A percentile compares a stretch with the other conserved stretches of the same genome.
Conservation (phyloP, 1,139 yeast species). For the Sugiyamaella novakii region DNA sequence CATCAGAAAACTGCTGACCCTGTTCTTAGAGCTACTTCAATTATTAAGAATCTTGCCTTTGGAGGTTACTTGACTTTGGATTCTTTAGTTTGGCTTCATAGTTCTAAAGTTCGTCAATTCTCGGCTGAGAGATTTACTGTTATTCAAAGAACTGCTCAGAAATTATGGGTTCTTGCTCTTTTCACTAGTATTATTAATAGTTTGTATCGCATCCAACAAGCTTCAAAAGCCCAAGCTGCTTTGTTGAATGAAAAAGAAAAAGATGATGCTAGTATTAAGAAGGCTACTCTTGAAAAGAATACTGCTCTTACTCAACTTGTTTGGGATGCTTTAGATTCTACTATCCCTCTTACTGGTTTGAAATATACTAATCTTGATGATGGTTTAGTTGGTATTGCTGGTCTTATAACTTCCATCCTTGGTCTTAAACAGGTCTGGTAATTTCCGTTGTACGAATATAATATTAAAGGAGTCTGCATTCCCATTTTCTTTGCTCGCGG, state of each 20-base stretch:
- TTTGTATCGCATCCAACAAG: slow-evolving; percentile 49
- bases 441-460: too few relatives aligned
- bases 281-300: slow-evolving; percentile 43
- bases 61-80: slow-evolving; percentile 77
- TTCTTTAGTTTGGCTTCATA: slow-evolving; percentile 68
- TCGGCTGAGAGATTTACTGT: slow-evolving; percentile 31
- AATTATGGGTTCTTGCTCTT: slow-evolving; percentile 80
- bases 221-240: slow-evolving; percentile 44
- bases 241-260: slow-evolving; percentile 42
- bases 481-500: neutral
- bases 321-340: slow-evolving; percentile 77
- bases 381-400: slow-evolving; percentile 83
- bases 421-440: slow-evolving; percentile 78
- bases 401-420: slow-evolving; percentile 75
- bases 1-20: slow-evolving; percentile 75
- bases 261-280: slow-evolving; percentile 45
- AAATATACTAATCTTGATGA: slow-evolving; percentile 63
- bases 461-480: too few relatives aligned
- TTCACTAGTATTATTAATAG: slow-evolving; percentile 63
- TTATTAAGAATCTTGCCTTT: slow-evolving; percentile 70
- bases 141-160: slow-evolving; percentile 43
- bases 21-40: slow-evolving; percentile 57
- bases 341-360: slow-evolving; percentile 74
- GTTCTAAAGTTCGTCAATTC: slow-evolving; percentile 43
- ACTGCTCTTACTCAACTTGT: slow-evolving; percentile 64